Evolutionary conservation across 2,329 filamentous ascomycete species (phyloP).

Genomic region (Plenodomus lindquistii): DNA sequence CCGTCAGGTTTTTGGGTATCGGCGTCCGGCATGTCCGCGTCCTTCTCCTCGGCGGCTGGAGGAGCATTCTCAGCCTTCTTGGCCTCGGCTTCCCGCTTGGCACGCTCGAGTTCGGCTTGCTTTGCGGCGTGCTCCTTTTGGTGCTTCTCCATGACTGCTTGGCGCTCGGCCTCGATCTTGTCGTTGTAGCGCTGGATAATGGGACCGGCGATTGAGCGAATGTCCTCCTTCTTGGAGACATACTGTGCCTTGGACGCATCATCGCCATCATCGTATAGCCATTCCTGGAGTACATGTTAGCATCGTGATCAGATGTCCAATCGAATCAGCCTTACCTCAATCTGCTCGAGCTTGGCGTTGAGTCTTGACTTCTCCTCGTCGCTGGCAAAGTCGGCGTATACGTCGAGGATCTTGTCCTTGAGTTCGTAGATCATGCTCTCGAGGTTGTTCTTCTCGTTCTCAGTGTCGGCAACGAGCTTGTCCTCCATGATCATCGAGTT

Average conservation of each 20-base stretch:
- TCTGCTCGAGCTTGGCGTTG: slow-evolving; percentile 77
- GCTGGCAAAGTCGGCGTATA: slow-evolving; percentile 84
- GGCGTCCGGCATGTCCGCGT: slow-evolving; percentile 66
- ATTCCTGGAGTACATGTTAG: slow-evolving; percentile 68
- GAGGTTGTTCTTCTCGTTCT: slow-evolving; percentile 99
- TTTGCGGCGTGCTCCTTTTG: slow-evolving; percentile 68
- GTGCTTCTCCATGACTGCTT: slow-evolving; percentile 67
- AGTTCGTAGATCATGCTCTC: slow-evolving; percentile 97
- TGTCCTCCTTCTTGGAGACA: slow-evolving; percentile 92
- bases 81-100: slow-evolving; percentile 75
- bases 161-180: slow-evolving; percentile 85
- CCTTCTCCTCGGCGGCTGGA: slow-evolving; percentile 40
- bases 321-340: slow-evolving; percentile 66
- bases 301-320: background rate
- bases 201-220: slow-evolving; percentile 85
- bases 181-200: slow-evolving; percentile 95
- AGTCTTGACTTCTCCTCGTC: slow-evolving; percentile 92
- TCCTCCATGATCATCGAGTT: slow-evolving; percentile 94
- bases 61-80: slow-evolving; percentile 57
- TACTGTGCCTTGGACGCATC: slow-evolving; percentile 94
- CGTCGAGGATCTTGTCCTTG: slow-evolving; percentile 90
- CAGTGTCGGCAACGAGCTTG: slow-evolving; percentile 96
- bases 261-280: slow-evolving; percentile 97
- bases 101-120: slow-evolving; percentile 70
- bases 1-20: slow-evolving; percentile 47